Evolutionary conservation across 768 basidiomycete species (phyloP), one percentile per base, ranked within the genome.

Genomic region (Hirschioporus abietinus): DNA sequence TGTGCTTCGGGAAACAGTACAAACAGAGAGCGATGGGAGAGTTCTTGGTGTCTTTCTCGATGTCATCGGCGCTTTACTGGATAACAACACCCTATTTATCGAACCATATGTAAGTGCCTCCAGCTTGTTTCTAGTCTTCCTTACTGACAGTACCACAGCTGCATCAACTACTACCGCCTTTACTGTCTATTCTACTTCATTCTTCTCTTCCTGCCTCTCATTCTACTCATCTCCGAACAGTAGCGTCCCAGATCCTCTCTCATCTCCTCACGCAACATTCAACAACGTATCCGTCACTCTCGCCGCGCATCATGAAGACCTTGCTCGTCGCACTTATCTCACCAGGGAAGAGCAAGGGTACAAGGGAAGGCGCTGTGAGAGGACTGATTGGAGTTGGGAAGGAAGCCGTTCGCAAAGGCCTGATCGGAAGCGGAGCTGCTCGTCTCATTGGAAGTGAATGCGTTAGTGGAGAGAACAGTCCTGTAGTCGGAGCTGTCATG

Each of bases 141-240:
- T 36, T 27, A 59, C 4, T n/a, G 17, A 61, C 36, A 18, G 2
- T 60, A 58, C 30, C 36, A 36, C 70, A 98, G 95, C 84, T 99
- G 5, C 97, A 99, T 73, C 96, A 99, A 89, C 83, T 99, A 18
- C 85, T 99, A 0, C 96, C 96, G 1, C 90, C 96, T 0, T 86
- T 98, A 64, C 86, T 99, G 35, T 97, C 96, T 6, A 90, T 90
- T 66, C 86, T 99, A 61, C 83, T 99, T 8, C 93, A 96, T 68
- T 91, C 93, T 0, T 84, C 90, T 20, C 86, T 99, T 3, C 93
- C 93, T 0, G 82, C 84, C 42, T 80, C 85, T 7, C 84, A 91
- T 66, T 83, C 90, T 20, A 88, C 83, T 1, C 86, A 88, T 58
- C 82, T 97, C 35, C 91, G 96, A 42, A 90, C 86, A 2, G 83